Evolutionary conservation across 805 yeast genomes (phyloP), one percentile per base, ranked within the genome.

Genomic region (Starmera caribaea): DNA sequence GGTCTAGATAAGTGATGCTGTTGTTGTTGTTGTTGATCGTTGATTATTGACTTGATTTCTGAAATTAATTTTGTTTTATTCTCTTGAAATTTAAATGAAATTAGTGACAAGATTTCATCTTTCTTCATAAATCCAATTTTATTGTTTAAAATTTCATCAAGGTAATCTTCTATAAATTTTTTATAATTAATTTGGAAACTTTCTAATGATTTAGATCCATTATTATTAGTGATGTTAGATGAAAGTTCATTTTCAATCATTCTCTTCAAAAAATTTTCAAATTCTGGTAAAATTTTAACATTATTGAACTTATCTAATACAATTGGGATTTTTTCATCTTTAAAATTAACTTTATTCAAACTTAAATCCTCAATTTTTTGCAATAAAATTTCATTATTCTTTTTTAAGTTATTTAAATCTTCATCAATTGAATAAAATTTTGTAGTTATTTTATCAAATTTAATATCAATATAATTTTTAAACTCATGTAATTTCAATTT

Each of bases 241-340:
- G 26, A 21, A 21, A 21, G 26, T 3, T 35, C 30, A 3, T 41
- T 38, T 21, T 39, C 30, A 30, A 53, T 40, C 28, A 36, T 42
- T 8, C 32, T 5, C 6, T 49, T 39, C 10, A 53, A 39, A 30
- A 41, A 52, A 1, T 34, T 26, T 33, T 44, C 45, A 34, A 53
- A 51, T 37, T 53, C 54, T 14, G 57, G 57, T 11, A 53, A 24
- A 0, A 53, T 27, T 17, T 49, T 44, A 11, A 51, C 38, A 35
- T 48, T 45, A 15, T 44, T 44, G 4, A 41, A 15, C 2, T 38
- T 24, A 34, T 51, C 53, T 14, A 52, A 16, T 4, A 50, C 8
- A 5, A 52, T 40, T 3, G 57, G 57, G 7, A 50, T 29, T 32
- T 40, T 47, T 3, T 34, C 36, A 32, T 5, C 8, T 2, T 40